Evolutionary conservation across 2,329 filamentous ascomycete genomes (phyloP).

Genomic region (Cytospora chrysosperma): DNA sequence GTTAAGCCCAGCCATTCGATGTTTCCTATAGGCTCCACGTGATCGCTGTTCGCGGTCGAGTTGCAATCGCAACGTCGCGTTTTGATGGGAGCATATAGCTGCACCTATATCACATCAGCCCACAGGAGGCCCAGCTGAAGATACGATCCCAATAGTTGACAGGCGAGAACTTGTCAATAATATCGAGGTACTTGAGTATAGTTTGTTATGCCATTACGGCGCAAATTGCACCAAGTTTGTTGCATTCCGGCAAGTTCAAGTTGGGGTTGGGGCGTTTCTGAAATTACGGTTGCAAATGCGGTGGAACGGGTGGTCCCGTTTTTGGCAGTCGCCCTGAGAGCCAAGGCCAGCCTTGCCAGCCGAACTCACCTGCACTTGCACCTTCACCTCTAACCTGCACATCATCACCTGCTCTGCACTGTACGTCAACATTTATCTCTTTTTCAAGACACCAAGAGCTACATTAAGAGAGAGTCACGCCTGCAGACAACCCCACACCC

Average conservation of each 20-base stretch:
- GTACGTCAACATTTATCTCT: neutral
- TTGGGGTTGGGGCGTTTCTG: neutral
- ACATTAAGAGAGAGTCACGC: neutral
- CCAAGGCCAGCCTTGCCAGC: conserved; percentile 16
- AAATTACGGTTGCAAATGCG: conserved; percentile 11
- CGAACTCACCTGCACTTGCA: neutral
- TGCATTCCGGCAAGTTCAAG: neutral
- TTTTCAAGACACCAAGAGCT: neutral
- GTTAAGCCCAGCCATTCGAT: neutral
- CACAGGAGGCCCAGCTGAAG: too few species aligned
- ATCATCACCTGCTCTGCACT: neutral
- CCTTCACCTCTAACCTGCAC: conserved; percentile 1
- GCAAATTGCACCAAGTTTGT: neutral
- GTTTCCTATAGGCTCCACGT: neutral
- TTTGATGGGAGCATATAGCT: neutral
- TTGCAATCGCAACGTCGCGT: conserved; percentile 11
- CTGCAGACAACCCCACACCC: neutral
- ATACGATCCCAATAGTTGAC: too few species aligned
- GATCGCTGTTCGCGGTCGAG: neutral
- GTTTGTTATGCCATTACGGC: neutral
- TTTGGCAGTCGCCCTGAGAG: conserved; percentile 2
- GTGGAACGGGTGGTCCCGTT: conserved; percentile 2
- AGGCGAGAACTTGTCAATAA: neutral
- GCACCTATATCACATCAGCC: too few species aligned
- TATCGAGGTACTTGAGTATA: neutral